Evolutionary conservation across 345 rosid genomes (phyloP), one percentile per base, ranked within the genome.

Genomic region (Theobroma cacao): DNA sequence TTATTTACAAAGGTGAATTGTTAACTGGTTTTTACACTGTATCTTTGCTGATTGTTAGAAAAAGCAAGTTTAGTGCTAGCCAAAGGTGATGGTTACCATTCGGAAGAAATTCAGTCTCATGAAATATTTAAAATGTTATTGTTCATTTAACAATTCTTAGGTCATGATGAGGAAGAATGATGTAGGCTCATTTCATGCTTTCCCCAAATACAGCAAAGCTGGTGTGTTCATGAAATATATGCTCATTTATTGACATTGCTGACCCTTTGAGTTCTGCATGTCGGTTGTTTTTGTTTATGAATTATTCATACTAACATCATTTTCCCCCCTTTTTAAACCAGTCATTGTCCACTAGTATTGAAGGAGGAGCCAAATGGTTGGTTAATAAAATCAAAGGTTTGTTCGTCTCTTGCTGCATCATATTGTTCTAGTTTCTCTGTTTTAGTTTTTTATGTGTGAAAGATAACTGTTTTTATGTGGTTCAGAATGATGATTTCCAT

Each of bases 281-380:
- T 70, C 34, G 45, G 7, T 11, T 72, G 13, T 72, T 7, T 31
- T 70, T 33, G 3, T 24, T 6, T 52, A 20, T 33, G 11, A 52
- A 20, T 31, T 72, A 45, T 20, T 72, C 45, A 6, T 13, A 18
- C 75, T 72, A 52, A 72, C 17, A 20, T 72, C 14, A 4, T 60
- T 14, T 72, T 15, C 48, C 33, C 15, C 30, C 75, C 0, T 8
- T 3, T 52, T 72, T 33, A 31, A 20, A 50, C 18, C 75, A 72
- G 75, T 58, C 62, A 10, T 24, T 58, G 4, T 58, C 62, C 30
- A 24, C 58, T 13, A 92, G 97, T 83, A 90, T 92, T 78, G 93
- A 89, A 89, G 97, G 95, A 81, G 97, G 98, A 80, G 83, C 98
- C 53, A 96, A 89, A 80, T 94, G 97, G 97, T 65, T 94, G 84